These are phyloP conservation scores for Kwoniella bestiolae DNA, from an alignment of 768 basidiomycete genomes.

Conservation along the genomic window DNA sequence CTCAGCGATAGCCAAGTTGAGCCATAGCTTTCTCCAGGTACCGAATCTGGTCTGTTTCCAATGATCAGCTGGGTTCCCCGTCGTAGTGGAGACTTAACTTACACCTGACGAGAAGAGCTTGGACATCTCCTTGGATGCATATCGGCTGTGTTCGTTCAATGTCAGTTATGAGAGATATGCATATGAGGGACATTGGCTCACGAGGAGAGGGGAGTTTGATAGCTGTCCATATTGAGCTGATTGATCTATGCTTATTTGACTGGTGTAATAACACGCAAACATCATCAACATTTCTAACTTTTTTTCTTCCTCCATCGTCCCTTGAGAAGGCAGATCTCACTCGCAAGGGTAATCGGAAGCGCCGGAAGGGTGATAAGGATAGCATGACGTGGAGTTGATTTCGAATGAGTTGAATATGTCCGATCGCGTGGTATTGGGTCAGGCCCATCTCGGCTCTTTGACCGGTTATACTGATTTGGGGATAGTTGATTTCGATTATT, in stretches of 20 bases:
- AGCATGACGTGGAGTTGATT: neutral
- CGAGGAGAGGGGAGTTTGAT: conserved; percentile 59
- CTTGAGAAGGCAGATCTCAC: neutral
- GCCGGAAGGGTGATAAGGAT: neutral
- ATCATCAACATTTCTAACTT: neutral
- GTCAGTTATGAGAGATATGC: neutral
- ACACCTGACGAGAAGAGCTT: conserved; percentile 93
- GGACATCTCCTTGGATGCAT: conserved; percentile 99
- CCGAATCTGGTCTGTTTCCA: conserved; percentile 78
- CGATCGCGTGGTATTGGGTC: too few species aligned
- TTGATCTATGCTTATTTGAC: neutral
- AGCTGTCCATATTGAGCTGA: conserved; percentile 53
- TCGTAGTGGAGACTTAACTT: conserved; percentile 48
- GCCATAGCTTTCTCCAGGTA: conserved; percentile 95
- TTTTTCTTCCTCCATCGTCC: neutral
- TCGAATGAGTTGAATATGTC: too few species aligned
- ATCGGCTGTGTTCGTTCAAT: conserved; percentile 67
- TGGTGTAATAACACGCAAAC: neutral
- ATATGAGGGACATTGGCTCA: conserved; percentile 24
- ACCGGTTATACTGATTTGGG: conserved; percentile 11
- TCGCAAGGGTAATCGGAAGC: neutral
- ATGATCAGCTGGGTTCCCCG: neutral
- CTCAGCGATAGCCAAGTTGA: conserved; percentile 93
- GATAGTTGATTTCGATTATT: conserved; percentile 5
- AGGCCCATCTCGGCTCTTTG: conserved; percentile 4